Percentiles rank a stretch among this genome's conserved stretches.
Evolutionary conservation across 352 stramenopile species (phyloP).

Genomic region (Blastocystis sp.): DNA sequence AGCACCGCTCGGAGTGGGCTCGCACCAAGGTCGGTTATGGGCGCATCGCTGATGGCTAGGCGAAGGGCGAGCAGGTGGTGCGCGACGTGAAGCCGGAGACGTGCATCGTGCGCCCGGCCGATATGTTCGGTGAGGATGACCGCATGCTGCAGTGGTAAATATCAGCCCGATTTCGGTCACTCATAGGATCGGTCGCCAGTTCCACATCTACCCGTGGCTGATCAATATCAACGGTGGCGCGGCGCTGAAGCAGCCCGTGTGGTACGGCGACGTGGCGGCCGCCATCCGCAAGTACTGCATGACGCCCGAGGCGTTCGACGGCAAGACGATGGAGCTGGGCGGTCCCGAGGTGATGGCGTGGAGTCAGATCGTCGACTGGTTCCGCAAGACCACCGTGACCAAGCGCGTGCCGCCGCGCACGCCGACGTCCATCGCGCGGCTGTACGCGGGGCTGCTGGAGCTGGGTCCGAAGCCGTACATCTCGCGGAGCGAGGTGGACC

Average conservation of each 20-base stretch:
- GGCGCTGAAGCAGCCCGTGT: conserved; percentile 86
- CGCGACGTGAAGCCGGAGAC: conserved; percentile 81
- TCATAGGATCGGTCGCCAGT: conserved; percentile 76
- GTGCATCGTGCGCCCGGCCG: conserved; percentile 88
- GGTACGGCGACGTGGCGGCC: conserved; percentile 77
- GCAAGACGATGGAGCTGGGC: conserved; percentile 83
- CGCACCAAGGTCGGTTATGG: conserved; percentile 74
- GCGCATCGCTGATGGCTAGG: conserved; percentile 72
- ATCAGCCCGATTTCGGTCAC: conserved; percentile 71
- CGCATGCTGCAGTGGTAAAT: conserved; percentile 84
- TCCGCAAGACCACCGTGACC: conserved; percentile 78
- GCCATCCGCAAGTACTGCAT: conserved; percentile 75
- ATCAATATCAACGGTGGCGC: conserved; percentile 88
- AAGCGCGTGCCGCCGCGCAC: neutral
- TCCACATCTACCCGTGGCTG: conserved; percentile 74
- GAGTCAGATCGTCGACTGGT: conserved; percentile 91
- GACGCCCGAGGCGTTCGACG: conserved; percentile 72
- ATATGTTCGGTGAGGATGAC: conserved; percentile 91
- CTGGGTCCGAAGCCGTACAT: conserved; percentile 25
- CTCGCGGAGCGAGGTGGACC: conserved; percentile 19
- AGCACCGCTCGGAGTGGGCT: conserved; percentile 76
- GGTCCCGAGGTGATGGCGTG: conserved; percentile 91
- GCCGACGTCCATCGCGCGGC: too few relatives aligned
- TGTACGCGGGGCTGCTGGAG: neutral
- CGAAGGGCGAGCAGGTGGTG: conserved; percentile 74